A percentile compares a stretch with the other conserved stretches of the same genome.
Conservation (phyloP, 768 basidiomycete genomes). For the Agaricus blazei region DNA sequence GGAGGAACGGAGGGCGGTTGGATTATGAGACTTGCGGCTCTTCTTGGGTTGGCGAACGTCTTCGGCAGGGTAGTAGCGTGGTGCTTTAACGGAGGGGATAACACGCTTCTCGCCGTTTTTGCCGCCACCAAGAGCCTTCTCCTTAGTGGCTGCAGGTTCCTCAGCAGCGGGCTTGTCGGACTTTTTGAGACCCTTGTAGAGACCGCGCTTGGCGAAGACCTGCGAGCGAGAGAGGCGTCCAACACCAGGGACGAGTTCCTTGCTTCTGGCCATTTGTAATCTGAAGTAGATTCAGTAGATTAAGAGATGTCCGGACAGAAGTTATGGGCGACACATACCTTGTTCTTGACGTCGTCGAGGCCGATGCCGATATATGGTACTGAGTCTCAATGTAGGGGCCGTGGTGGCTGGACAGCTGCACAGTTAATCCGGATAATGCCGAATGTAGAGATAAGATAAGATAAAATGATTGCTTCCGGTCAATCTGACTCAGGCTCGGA, state of each 20-base stretch:
- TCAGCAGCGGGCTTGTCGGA: constrained; percentile 57
- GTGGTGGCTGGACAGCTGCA: constrained; percentile 42
- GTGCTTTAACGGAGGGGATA: constrained; percentile 80
- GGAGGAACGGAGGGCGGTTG: constrained; percentile 72
- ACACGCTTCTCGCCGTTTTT: constrained; percentile 90
- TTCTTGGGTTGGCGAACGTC: constrained; percentile 90
- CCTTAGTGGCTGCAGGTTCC: constrained; percentile 57
- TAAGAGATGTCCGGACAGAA: constrained; percentile 9
- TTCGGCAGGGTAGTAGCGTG: constrained; percentile 93
- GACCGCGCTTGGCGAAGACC: constrained; percentile 73
- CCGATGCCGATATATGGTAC: constrained; percentile 40
- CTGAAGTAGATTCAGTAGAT: constrained; percentile 10
- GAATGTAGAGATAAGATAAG: constrained; percentile 23
- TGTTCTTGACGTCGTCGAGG: constrained; percentile 48
- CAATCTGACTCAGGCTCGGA: too few relatives aligned
- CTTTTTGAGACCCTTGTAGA: constrained; percentile 84
- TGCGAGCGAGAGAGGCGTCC: constrained; percentile 82
- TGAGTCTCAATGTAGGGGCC: constrained; percentile 23
- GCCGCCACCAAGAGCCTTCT: constrained; percentile 81
- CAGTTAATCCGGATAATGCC: constrained; percentile 36
- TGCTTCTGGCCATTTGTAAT: constrained; percentile 74
- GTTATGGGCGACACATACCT: constrained; percentile 30
- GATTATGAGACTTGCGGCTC: constrained; percentile 81
- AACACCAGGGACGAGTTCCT: constrained; percentile 77
- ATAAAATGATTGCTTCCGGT: constrained; percentile 6